Base-by-base conservation (phyloP, 2,329 filamentous ascomycete species). In the Aureobasidium sp. region DNA sequence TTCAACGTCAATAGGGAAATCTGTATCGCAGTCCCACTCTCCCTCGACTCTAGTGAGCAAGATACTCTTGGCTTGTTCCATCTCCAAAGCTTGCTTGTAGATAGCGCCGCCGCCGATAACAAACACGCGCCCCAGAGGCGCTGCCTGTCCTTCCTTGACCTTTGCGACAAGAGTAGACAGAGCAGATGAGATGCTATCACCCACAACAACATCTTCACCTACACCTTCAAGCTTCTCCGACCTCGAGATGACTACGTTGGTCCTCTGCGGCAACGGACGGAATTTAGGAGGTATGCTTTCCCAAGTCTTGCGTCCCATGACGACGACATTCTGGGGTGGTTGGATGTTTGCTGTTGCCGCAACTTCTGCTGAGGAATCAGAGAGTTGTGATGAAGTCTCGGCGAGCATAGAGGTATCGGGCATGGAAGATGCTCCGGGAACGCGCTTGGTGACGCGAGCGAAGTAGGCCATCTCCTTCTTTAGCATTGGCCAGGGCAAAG, bases 251-350 rank as follows among this genome's bases (percentile, higher is more conserved):
- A 97, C 84, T 44, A 97, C 84, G 74, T 96, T 97, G 56, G 91
- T 79, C 10, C 94, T 81, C 65, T 86, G 88, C 64, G 85, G 87
- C 37, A 99, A 80, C 20, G 94, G 94, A 2, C 91, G 83, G 72
- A 94, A 91, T 57, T 80, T 82, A 7, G 79, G 71, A 2, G 94
- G 93, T 64, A 99, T 93, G 66, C 87, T 91, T 58, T 96, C 91
- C 87, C 93, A 99, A 0, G 94, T 99, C 76, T 95, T 97, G 71
- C 94, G 89, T 64, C 94, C 94, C 94, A 99, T 99, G 68, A 99
- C 88, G 57, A 97, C 90, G 20, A 90, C 89, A 74, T 81, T 80
- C 36, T 74, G 65, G 12, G 59, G 37, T 17, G 61, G n/a, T 46
- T 50, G 27, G n/a, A 56, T 56, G 39, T 42, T 63, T 34, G 39